Evolutionary conservation across 345 rosid species (phyloP).

Genomic region (Rhizophora mangle): DNA sequence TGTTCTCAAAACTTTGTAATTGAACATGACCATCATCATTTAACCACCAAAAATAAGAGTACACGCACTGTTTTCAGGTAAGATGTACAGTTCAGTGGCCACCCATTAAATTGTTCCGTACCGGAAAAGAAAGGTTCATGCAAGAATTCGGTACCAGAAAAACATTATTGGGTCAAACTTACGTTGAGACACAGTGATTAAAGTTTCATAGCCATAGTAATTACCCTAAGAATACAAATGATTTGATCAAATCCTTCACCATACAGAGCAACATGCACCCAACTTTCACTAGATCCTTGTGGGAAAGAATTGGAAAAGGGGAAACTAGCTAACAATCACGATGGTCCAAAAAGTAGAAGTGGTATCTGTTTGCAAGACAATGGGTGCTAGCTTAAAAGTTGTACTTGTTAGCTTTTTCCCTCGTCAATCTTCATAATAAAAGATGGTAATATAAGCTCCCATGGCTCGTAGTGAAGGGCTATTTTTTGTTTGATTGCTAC

Average conservation of each 20-base stretch:
- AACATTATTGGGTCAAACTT: conserved; percentile 31
- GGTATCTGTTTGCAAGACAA: conserved; percentile 10
- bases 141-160: conserved; percentile 17
- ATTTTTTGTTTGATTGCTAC: background rate
- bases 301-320: too few relatives aligned
- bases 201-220: conserved; percentile 57
- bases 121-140: background rate
- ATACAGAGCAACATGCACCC: too few relatives aligned
- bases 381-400: conserved; percentile 12
- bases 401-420: background rate
- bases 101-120: conserved; percentile 8
- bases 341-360: background rate
- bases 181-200: conserved; percentile 28
- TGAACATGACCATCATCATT: conserved; percentile 7
- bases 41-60: background rate
- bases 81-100: conserved; percentile 7
- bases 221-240: conserved; percentile 31
- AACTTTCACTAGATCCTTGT: too few relatives aligned
- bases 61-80: conserved; percentile 3
- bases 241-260: conserved; percentile 23
- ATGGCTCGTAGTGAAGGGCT: background rate
- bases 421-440: background rate
- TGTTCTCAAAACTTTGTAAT: background rate
- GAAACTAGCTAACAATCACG: too few relatives aligned
- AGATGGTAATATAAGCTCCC: background rate